Base-by-base conservation (phyloP, 768 basidiomycete species). In the Cystobasidium ongulense region DNA sequence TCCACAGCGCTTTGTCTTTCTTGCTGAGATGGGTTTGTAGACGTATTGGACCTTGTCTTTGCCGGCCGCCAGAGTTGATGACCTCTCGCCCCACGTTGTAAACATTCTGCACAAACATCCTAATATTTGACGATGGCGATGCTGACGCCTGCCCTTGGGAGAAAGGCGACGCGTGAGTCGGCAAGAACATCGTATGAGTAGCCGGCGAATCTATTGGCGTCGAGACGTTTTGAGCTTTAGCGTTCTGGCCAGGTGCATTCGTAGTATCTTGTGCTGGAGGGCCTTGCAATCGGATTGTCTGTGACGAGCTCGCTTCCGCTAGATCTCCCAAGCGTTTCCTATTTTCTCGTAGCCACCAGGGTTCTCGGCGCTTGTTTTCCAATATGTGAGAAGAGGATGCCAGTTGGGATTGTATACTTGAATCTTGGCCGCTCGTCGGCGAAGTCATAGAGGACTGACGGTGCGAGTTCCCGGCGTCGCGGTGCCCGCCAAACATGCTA, bases 1-100 rank as follows among this genome's bases (percentile, higher is more conserved):
- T 90, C 96, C 96, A 99, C 61, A 98, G 81, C 0, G 96, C 96
- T 73, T 88, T 88, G 81, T 99, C 93, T 70, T 80, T 78, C 21
- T 80, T 81, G 29, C 78, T 78, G 74, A 83, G 38, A 10, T n/a
- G 25, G 3, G 50, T 71, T 43, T 54, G 54, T 35, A 71, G 54
- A 27, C 59, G 68, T 7, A 71, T 71, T 8, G 68, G 68, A 2
- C 68, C 68, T 54, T 36, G 8, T 29, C 68, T 7, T 17, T 41
- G 25, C 11, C 7, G 3, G 25, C 71, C 36, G 27, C 61, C 50
- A 43, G 10, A 21, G 18, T 15, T 17, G 57, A 64, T 15, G 11
- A 25, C 38, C 7, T 59, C 57, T 59, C 21, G 11, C 25, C 29
- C 57, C 23, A 59, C 57, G 23, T 59, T 27, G 21, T 59, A 59